These are phyloP conservation scores for Hypoxylon sp. DNA, from an alignment of 2,329 filamentous ascomycete species.

Conservation along the genomic window DNA sequence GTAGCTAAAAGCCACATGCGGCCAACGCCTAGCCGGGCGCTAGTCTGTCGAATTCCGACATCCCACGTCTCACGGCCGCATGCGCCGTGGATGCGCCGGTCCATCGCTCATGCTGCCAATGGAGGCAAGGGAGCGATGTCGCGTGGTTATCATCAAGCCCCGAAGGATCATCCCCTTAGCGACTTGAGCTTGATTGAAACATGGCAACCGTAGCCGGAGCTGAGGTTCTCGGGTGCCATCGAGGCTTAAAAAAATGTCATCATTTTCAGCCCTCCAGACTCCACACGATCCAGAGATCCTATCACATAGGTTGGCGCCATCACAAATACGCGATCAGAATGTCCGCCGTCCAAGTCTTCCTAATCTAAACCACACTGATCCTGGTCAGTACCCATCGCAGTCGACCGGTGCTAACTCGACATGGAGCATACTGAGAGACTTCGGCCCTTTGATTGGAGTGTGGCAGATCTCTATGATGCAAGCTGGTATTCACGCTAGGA, in stretches of 20 bases:
- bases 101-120: background rate
- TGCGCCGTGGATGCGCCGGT: background rate
- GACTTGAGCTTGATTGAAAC: background rate
- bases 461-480: background rate
- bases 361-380: background rate
- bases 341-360: background rate
- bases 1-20: background rate
- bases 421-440: background rate
- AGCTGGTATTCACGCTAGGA: background rate
- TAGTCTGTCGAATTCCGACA: constrained; percentile 11
- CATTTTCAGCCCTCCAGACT: constrained; percentile 1
- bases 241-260: background rate
- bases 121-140: background rate
- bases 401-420: background rate
- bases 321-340: background rate
- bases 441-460: background rate
- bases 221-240: background rate
- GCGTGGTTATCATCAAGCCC: background rate
- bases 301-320: background rate
- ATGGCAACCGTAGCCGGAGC: background rate
- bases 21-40: background rate
- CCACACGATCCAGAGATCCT: background rate
- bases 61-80: constrained; percentile 7
- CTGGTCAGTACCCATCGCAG: background rate
- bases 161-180: background rate